phyloP scores from a whole-genome alignment of 805 yeast species.

The Candida wancherniae region DNA sequence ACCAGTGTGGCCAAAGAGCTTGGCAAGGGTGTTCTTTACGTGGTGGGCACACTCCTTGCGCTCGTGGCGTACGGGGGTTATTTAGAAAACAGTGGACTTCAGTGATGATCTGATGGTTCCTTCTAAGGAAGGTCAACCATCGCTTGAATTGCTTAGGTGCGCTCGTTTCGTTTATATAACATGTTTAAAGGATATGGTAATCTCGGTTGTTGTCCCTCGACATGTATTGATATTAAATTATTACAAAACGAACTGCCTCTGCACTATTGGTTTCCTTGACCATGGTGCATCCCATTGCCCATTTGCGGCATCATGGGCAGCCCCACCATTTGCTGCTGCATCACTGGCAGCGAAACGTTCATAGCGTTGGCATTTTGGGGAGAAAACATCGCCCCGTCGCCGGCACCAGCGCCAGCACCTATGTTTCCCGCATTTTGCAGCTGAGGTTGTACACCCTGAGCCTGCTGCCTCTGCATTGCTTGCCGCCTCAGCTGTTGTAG shows the following conservation, averaged over 20 bases:
- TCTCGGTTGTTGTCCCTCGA: slow-evolving; percentile 1
- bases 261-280: slow-evolving; percentile 11
- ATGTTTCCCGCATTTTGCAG: slow-evolving; percentile 7
- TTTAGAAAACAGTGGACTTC: slow-evolving; percentile 8
- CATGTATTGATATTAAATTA: slow-evolving; percentile 1
- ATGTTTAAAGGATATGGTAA: no score
- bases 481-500: slow-evolving; percentile 23
- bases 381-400: slow-evolving; percentile 7
- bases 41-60: slow-evolving; percentile 28
- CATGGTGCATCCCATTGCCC: slow-evolving; percentile 14
- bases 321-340: slow-evolving; percentile 18
- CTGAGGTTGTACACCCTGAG: slow-evolving; percentile 13
- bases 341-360: slow-evolving; percentile 16
- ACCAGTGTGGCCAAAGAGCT: slow-evolving; percentile 25
- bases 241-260: slow-evolving; percentile 1
- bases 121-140: no score
- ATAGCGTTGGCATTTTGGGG: slow-evolving; percentile 12
- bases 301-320: slow-evolving; percentile 18
- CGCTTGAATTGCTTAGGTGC: no score
- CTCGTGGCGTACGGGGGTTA: slow-evolving; percentile 35
- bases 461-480: slow-evolving; percentile 17
- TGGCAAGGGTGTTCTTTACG: slow-evolving; percentile 30
- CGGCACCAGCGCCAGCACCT: slow-evolving; percentile 3
- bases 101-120: slow-evolving; percentile 6
- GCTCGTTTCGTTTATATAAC: no score